Conservation (phyloP, 805 yeast species). For the Candida xyloterini region DNA sequence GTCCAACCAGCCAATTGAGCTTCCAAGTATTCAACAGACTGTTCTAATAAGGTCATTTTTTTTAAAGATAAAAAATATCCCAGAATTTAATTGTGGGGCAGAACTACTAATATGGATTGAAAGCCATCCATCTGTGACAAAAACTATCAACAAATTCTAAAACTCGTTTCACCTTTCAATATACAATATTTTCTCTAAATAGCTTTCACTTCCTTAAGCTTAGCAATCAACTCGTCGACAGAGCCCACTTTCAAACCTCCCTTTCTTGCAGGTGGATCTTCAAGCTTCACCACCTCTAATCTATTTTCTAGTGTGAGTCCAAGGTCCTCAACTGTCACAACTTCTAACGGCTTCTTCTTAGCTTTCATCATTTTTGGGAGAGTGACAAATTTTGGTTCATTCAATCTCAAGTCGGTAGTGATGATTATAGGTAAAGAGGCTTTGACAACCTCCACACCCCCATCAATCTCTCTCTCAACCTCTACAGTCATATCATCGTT, state of each 20-base stretch:
- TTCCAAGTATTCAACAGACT: conserved; percentile 28
- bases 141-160: too few relatives aligned
- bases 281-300: conserved; percentile 65
- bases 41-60: conserved; percentile 18
- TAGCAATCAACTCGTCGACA: conserved; percentile 79
- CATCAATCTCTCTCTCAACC: conserved; percentile 92
- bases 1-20: conserved; percentile 30
- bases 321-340: conserved; percentile 60
- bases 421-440: conserved; percentile 81
- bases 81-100: conserved; percentile 1
- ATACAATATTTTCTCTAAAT: conserved; percentile 34
- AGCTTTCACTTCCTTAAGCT: conserved; percentile 75
- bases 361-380: conserved; percentile 98
- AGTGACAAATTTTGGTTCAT: conserved; percentile 94
- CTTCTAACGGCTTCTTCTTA: conserved; percentile 87
- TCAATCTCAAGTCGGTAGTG: conserved; percentile 90
- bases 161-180: not conserved
- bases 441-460: conserved; percentile 81
- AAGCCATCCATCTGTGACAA: not conserved
- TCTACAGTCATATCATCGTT: conserved; percentile 55
- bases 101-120: not conserved
- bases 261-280: conserved; percentile 80
- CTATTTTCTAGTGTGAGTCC: conserved; percentile 64
- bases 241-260: conserved; percentile 77
- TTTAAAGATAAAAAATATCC: not conserved